Base-by-base conservation (phyloP, 2,329 filamentous ascomycete genomes). In the Sordariomycetes sp. region DNA sequence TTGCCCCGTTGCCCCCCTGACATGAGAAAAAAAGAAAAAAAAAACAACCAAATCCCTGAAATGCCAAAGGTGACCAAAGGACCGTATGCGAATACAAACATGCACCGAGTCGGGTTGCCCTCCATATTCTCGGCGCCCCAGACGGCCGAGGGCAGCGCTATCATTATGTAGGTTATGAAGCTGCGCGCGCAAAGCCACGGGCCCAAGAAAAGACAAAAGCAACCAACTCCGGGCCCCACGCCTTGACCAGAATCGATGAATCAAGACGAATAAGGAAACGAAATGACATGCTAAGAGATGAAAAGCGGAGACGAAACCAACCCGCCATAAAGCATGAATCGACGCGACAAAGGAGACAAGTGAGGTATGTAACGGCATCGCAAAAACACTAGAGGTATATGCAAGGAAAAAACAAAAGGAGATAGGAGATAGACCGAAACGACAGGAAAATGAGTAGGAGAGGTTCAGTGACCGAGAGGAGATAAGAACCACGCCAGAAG, bases 331-430 rank as follows among this genome's bases (percentile, higher is more conserved):
- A 53, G 24, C 24, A 53, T 28, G 51, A 53, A 53, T 16, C n/a
- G 51, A 34, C 3, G 10, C 18, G 20, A 34, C 5, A 55, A 43
- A 46, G 6, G 32, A 32, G 34, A 32, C 16, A 46, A 14, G 18
- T 40, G 32, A 34, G 35, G 14, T 20, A 25, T 37, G 40, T 5
- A 53, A 59, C 43, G 35, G 54, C 58, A 61, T 43, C 25, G 48
- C 58, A 28, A 48, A 55, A 57, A 52, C 55, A 48, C 32, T 32
- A 50, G 55, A 57, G 55, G 55, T 57, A 57, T 57, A 57, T 57
- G 53, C 55, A 48, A 58, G 55, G 54, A 60, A 60, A 58, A 59
- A 60, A 55, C 52, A 59, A 43, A 48, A 60, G 46, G 18, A 34
- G 43, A 28, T 24, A 24, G n/a, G 46, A 11, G 7, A 50, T 11